phyloP scores from a whole-genome alignment of 495 filamentous ascomycete genomes.

The Hypoxylon rickii region DNA sequence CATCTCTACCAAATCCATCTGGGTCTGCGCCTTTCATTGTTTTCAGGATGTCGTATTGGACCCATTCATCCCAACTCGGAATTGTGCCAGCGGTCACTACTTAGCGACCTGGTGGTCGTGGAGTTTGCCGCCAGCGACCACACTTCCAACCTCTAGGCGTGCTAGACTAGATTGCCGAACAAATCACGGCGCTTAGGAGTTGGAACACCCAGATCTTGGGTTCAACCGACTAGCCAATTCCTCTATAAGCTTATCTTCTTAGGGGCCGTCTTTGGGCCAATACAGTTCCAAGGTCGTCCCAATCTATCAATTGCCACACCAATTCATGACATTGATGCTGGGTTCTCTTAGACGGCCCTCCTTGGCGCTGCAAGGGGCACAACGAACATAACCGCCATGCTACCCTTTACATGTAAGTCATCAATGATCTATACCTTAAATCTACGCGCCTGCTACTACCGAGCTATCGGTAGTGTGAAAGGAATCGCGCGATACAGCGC shows the following conservation, averaged over 20 bases:
- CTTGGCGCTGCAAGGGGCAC: conserved; percentile 2
- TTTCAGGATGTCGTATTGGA: too few species aligned
- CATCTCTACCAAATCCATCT: too few species aligned
- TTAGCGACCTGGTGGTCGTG: conserved; percentile 8
- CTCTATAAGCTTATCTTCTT: conserved; percentile 5
- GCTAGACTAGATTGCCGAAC: conserved; percentile 30
- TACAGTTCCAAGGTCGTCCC: too few species aligned
- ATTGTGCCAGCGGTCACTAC: neutral
- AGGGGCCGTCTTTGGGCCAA: too few species aligned
- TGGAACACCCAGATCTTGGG: neutral
- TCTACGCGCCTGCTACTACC: conserved; percentile 28
- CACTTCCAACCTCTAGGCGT: conserved; percentile 13
- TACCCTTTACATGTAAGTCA: conserved; percentile 12
- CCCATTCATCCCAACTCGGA: too few species aligned
- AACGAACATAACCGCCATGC: conserved; percentile 7
- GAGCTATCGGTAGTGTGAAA: conserved; percentile 4
- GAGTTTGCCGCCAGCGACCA: conserved; percentile 28
- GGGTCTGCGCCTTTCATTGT: too few species aligned
- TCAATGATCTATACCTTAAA: conserved; percentile 1
- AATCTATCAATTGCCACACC: neutral
- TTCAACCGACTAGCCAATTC: conserved; percentile 7
- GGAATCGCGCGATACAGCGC: conserved; percentile 2
- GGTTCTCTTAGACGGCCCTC: too few species aligned
- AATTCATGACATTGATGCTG: too few species aligned
- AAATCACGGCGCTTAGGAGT: conserved; percentile 34